phyloP scores from a whole-genome alignment of 2,329 filamentous ascomycete genomes.

The Penicillium sp. region DNA sequence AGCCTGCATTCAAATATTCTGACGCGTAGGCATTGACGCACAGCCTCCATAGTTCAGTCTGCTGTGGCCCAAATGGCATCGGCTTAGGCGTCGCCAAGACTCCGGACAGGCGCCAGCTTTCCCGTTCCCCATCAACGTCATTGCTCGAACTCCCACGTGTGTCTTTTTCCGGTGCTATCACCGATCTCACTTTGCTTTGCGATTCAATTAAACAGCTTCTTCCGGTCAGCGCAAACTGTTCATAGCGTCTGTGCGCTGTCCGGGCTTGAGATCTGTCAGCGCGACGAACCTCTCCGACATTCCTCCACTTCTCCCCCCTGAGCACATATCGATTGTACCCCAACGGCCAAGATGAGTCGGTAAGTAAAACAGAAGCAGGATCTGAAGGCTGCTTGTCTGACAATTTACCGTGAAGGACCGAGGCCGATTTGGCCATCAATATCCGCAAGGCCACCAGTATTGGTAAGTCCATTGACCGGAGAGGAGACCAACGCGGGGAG shows the following conservation, averaged over 20 bases:
- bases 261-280: slow-evolving; percentile 22
- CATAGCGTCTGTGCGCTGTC: slow-evolving; percentile 20
- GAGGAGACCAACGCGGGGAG: slow-evolving; percentile 3
- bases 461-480: slow-evolving; percentile 38
- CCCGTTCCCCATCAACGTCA: slow-evolving; percentile 36
- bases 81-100: slow-evolving; percentile 34
- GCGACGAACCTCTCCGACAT: slow-evolving; percentile 9
- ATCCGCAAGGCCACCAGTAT: slow-evolving; percentile 66
- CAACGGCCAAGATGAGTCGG: slow-evolving; percentile 62
- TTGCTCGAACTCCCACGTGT: slow-evolving; percentile 25
- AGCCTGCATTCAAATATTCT: background rate
- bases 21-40: slow-evolving; percentile 1
- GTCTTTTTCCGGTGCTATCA: slow-evolving; percentile 5
- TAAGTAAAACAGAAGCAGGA: slow-evolving; percentile 32
- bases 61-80: slow-evolving; percentile 7
- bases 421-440: slow-evolving; percentile 62
- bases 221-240: slow-evolving; percentile 13
- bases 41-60: background rate
- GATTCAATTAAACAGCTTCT: background rate
- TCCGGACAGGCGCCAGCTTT: slow-evolving; percentile 34
- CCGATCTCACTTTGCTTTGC: slow-evolving; percentile 1
- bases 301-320: slow-evolving; percentile 21
- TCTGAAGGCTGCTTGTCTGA: background rate
- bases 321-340: slow-evolving; percentile 26
- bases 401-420: slow-evolving; percentile 46